Percentiles rank a stretch among this genome's conserved stretches.
Evolutionary conservation across 768 basidiomycete genomes (phyloP).

Genomic region (Lactifluus pinguis): DNA sequence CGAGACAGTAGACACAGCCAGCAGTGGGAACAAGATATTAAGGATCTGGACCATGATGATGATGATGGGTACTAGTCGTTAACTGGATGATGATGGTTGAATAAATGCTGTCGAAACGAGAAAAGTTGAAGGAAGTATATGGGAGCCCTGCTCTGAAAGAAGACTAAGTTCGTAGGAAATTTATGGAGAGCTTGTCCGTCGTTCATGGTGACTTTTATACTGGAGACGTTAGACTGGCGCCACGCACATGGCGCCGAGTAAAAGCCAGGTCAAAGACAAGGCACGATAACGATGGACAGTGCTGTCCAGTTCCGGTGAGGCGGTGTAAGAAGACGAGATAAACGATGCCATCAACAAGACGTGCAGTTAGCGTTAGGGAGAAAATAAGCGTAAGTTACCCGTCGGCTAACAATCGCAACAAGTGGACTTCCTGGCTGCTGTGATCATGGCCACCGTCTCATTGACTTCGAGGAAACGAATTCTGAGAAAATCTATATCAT

Average conservation of each 20-base stretch:
- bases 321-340: too few relatives aligned
- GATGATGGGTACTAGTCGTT: not conserved
- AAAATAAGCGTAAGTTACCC: too few relatives aligned
- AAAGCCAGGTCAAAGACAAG: too few relatives aligned
- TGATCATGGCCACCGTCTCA: not conserved
- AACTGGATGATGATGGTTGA: not conserved
- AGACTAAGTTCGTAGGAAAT: too few relatives aligned
- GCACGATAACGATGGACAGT: too few relatives aligned
- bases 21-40: not conserved
- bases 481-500: slow-evolving; percentile 43
- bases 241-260: too few relatives aligned
- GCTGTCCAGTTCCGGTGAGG: too few relatives aligned
- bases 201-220: not conserved
- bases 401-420: too few relatives aligned
- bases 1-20: not conserved
- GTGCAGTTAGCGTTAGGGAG: too few relatives aligned
- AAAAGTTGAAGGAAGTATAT: not conserved
- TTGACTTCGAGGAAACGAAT: slow-evolving; percentile 39
- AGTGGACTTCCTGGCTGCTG: too few relatives aligned
- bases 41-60: slow-evolving; percentile 4
- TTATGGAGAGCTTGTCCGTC: not conserved
- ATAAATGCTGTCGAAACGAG: not conserved
- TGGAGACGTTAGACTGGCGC: too few relatives aligned
- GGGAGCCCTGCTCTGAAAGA: slow-evolving; percentile 13
- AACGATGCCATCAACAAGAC: too few relatives aligned